Evolutionary conservation across 176 grass and related monocot genomes (phyloP).

Genomic region (Otatea glauca): DNA sequence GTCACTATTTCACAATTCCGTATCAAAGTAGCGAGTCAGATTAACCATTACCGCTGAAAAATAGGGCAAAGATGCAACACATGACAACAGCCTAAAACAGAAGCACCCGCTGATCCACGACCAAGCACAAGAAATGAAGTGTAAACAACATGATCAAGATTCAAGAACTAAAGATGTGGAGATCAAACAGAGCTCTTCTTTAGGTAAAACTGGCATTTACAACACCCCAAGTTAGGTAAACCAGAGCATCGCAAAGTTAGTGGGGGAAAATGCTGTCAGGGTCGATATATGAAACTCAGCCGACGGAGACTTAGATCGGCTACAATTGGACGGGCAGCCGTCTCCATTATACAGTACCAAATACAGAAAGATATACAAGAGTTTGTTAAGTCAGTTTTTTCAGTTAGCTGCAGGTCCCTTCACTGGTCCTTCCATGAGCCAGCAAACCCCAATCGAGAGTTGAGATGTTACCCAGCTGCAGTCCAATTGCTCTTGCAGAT

Average conservation of each 20-base stretch:
- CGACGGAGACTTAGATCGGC: neutral
- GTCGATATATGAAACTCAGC: constrained; percentile 36
- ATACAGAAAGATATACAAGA: constrained; percentile 47
- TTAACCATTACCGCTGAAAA: neutral
- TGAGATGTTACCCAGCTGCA: constrained; percentile 25
- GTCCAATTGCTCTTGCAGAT: constrained; percentile 13
- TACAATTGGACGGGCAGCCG: constrained; percentile 28
- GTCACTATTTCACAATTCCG: neutral
- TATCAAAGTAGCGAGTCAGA: neutral
- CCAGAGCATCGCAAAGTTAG: constrained; percentile 23
- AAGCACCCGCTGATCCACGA: neutral
- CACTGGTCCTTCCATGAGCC: constrained; percentile 15
- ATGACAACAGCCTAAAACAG: neutral
- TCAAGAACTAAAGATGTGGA: neutral
- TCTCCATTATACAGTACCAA: constrained; percentile 49
- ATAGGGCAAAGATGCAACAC: neutral
- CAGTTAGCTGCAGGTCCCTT: constrained; percentile 30
- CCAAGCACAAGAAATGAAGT: neutral
- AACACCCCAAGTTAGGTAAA: constrained; percentile 6
- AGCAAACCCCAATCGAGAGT: constrained; percentile 9
- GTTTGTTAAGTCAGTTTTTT: constrained; percentile 34
- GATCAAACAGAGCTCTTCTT: constrained; percentile 35
- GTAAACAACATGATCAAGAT: neutral
- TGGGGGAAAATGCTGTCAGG: neutral
- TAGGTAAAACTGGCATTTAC: constrained; percentile 42